Evolutionary conservation across 2,329 filamentous ascomycete species (phyloP).

Genomic region (Chrysosporium queenslandicum): DNA sequence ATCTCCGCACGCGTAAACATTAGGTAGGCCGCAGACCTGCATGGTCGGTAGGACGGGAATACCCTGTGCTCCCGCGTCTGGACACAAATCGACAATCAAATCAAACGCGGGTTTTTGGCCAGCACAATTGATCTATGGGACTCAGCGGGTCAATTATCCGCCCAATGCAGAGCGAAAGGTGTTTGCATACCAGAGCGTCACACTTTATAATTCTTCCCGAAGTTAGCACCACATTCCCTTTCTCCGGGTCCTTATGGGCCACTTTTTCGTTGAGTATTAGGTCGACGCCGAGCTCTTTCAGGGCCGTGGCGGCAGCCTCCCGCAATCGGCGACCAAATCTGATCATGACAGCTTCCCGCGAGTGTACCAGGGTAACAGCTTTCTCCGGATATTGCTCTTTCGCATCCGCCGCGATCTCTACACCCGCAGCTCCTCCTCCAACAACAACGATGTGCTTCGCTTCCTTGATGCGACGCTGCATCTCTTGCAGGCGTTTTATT

Average conservation of each 20-base stretch:
- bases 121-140: slow-evolving; percentile 15
- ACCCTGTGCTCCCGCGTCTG: slow-evolving; percentile 30
- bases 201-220: slow-evolving; percentile 31
- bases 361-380: slow-evolving; percentile 65
- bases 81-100: slow-evolving; percentile 5
- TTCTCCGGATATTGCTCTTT: slow-evolving; percentile 56
- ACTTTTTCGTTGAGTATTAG: slow-evolving; percentile 16
- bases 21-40: slow-evolving; percentile 45
- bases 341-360: slow-evolving; percentile 50
- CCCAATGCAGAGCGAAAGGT: slow-evolving; percentile 34
- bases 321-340: slow-evolving; percentile 27
- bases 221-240: slow-evolving; percentile 21
- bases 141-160: not conserved
- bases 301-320: slow-evolving; percentile 27
- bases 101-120: slow-evolving; percentile 14
- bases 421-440: slow-evolving; percentile 55
- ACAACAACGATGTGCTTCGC: slow-evolving; percentile 38
- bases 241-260: slow-evolving; percentile 11
- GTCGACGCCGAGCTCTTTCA: slow-evolving; percentile 22
- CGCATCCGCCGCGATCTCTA: slow-evolving; percentile 72
- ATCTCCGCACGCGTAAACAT: slow-evolving; percentile 56
- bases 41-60: slow-evolving; percentile 48
- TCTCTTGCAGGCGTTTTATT: slow-evolving; percentile 34
- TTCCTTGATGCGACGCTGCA: slow-evolving; percentile 40
- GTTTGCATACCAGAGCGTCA: not conserved